Base-by-base conservation (phyloP, 2,329 filamentous ascomycete genomes). In the Colletotrichum sp. region DNA sequence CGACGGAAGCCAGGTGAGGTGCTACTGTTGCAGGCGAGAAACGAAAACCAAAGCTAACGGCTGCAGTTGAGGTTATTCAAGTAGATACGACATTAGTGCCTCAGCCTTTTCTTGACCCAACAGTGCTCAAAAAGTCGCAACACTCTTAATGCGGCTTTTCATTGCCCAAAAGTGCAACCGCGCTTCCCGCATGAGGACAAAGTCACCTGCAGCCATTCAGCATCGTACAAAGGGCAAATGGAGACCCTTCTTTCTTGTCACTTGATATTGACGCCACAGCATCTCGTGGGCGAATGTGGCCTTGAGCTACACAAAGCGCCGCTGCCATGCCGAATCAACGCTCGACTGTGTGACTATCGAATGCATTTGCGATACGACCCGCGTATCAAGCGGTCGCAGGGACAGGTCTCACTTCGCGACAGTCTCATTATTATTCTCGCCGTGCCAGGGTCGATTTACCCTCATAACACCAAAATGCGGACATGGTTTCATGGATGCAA, bases 51-150 rank as follows among this genome's bases (percentile, higher is more conserved):
- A 15, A 59, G 24, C 74, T 76, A 34, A 76, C 36, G 28, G 21
- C 36, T 34, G 64, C 70, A 71, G 71, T 77, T 52, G 77, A 79
- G 10, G 36, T 68, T 5, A 59, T 78, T 30, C 74, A 73, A 24
- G 75, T 80, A 36, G 77, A 80, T 69, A 79, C 79, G 9, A 72
- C 77, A 28, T 72, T 72, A 65, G 52, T 78, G 10, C 70, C 77
- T 7, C 79, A 80, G 34, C 79, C 79, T 15, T 80, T 80, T 36
- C 30, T 80, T 49, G 73, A 80, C 24, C 71, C 79, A 9, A 24
- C 71, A 10, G 30, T 79, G 6, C 71, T 79, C 52, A 74, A 74
- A 34, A 62, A 76, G 36, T 74, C 71, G 75, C 65, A 67, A n/a
- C 67, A 57, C 44, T 36, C 74, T n/a, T 76, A 59, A 76, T 52